Conservation (phyloP, 2,329 filamentous ascomycete genomes). For the Microcera coccophila region DNA sequence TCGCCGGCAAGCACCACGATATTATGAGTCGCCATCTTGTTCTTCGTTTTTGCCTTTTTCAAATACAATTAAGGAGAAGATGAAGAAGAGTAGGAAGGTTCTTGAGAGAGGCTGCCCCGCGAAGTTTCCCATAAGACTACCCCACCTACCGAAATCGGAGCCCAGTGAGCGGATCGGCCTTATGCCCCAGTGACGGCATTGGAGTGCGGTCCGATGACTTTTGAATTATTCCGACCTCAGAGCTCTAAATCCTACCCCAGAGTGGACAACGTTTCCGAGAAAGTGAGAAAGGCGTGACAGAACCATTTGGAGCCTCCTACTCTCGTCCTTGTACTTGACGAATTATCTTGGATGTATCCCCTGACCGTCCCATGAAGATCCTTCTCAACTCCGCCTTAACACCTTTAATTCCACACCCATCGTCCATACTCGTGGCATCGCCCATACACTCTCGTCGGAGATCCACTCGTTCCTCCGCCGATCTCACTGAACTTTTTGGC, state of each 20-base stretch:
- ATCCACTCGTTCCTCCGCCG: neutral
- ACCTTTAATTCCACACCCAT: slow-evolving; percentile 12
- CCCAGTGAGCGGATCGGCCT: too few species aligned
- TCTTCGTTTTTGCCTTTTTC: neutral
- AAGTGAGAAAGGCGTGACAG: too few species aligned
- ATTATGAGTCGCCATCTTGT: slow-evolving; percentile 63
- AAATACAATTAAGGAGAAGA: slow-evolving; percentile 7
- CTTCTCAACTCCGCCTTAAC: slow-evolving; percentile 25
- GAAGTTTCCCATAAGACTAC: slow-evolving; percentile 13
- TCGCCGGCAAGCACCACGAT: slow-evolving; percentile 81
- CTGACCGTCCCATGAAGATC: slow-evolving; percentile 21
- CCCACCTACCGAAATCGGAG: slow-evolving; percentile 39
- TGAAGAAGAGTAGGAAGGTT: slow-evolving; percentile 6
- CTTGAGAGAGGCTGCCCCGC: slow-evolving; percentile 19
- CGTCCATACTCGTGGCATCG: slow-evolving; percentile 1
- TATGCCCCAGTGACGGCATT: too few species aligned
- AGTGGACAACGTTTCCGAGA: too few species aligned
- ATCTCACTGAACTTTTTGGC: neutral
- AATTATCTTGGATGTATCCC: too few species aligned
- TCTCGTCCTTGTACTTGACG: too few species aligned
- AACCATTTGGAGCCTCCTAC: too few species aligned
- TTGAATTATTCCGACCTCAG: too few species aligned
- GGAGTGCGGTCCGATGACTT: too few species aligned
- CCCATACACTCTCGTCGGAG: neutral
- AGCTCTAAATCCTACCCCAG: too few species aligned